phyloP scores from a whole-genome alignment of 495 filamentous ascomycete genomes.

The Penicillium lividum region DNA sequence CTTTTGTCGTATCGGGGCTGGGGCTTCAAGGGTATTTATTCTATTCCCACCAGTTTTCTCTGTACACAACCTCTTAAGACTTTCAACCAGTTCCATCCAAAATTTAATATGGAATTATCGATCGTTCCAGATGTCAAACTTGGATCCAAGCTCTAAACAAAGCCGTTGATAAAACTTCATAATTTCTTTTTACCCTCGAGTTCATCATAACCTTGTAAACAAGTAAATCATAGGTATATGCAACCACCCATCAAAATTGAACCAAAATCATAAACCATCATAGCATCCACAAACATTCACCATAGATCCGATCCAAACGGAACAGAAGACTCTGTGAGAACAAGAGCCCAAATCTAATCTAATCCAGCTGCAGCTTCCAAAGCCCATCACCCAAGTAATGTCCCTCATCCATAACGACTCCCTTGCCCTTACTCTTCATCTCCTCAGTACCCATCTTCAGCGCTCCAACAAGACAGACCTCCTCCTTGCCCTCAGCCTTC shows the following conservation, averaged over 20 bases:
- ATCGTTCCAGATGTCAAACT: too few species aligned
- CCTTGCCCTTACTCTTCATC: slow-evolving; percentile 90
- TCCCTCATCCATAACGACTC: slow-evolving; percentile 84
- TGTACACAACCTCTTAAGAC: background rate
- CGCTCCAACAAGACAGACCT: slow-evolving; percentile 84
- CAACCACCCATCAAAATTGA: slow-evolving; percentile 1
- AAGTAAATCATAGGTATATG: slow-evolving; percentile 4
- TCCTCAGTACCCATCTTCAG: slow-evolving; percentile 88
- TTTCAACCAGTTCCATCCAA: background rate
- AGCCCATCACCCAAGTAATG: slow-evolving; percentile 95
- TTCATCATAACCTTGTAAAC: background rate
- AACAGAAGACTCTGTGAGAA: too few species aligned
- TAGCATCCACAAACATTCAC: background rate
- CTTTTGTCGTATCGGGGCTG: background rate
- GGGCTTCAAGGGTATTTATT: background rate
- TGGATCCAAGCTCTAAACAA: too few species aligned
- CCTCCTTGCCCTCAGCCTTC: slow-evolving; percentile 88
- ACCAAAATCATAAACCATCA: background rate
- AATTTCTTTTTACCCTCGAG: background rate
- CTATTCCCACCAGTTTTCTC: background rate
- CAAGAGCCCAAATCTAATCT: slow-evolving; percentile 5
- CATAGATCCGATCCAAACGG: background rate
- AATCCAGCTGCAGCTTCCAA: slow-evolving; percentile 79
- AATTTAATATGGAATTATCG: background rate
- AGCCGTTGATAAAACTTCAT: background rate